Conservation (phyloP, 1,284 basidiomycete species). For the Trichosporon inkin region DNA sequence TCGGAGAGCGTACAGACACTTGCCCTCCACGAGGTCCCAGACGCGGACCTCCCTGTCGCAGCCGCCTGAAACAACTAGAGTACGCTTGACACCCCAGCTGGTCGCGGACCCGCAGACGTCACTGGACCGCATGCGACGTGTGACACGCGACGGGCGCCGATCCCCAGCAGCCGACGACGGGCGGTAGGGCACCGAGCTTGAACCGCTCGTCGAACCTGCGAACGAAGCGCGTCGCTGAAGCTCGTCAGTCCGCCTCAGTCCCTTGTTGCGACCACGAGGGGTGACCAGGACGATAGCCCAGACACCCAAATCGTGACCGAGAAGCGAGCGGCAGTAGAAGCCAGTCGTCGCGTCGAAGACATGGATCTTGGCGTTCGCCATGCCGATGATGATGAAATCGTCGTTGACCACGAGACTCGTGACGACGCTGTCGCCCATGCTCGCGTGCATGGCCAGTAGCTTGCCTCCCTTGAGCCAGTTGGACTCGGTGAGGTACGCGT, state of each 20-base stretch:
- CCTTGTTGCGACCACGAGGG: slow-evolving; percentile 17
- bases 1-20: slow-evolving; percentile 70
- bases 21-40: slow-evolving; percentile 82
- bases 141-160: background rate
- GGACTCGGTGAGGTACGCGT: slow-evolving; percentile 60
- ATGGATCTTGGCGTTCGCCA: slow-evolving; percentile 82
- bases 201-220: slow-evolving; percentile 31
- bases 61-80: slow-evolving; percentile 79
- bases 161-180: slow-evolving; percentile 3
- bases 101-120: slow-evolving; percentile 63
- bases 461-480: slow-evolving; percentile 82
- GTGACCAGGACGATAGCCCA: slow-evolving; percentile 79
- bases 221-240: slow-evolving; percentile 24
- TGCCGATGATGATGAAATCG: slow-evolving; percentile 82
- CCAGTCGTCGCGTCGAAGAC: slow-evolving; percentile 80
- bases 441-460: slow-evolving; percentile 66
- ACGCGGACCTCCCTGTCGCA: slow-evolving; percentile 86
- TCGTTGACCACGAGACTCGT: slow-evolving; percentile 82
- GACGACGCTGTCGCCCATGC: slow-evolving; percentile 69
- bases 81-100: slow-evolving; percentile 62
- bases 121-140: slow-evolving; percentile 43
- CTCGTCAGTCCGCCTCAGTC: slow-evolving; percentile 2
- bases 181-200: slow-evolving; percentile 1
- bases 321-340: slow-evolving; percentile 68
- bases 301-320: slow-evolving; percentile 83